Base-by-base conservation (phyloP, 1,284 basidiomycete species). In the Tilletia caries region DNA sequence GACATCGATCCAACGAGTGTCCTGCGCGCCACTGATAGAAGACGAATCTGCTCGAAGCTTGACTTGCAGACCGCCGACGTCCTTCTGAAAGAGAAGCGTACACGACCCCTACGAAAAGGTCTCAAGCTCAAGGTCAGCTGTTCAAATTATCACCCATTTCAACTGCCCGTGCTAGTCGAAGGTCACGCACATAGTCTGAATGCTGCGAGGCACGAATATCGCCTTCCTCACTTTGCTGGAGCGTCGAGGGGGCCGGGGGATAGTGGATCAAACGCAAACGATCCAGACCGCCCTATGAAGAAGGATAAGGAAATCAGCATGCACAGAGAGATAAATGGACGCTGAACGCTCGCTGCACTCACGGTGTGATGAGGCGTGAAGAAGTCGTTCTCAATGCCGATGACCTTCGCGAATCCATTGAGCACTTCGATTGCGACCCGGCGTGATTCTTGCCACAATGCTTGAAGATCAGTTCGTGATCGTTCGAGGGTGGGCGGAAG, bases 41-140 rank as follows among this genome's bases (percentile, higher is more conserved):
- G 37, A 1, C 37, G 37, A 41, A 10, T 6, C 15, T 13, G 37
- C 27, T 25, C 44, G 48, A 27, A 60, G 67, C 43, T 74, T 67
- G 0, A 92, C 91, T 80, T 94, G 90, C 18, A 94, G 85, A 0
- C 92, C 92, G 20, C 92, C 92, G 65, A 93, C 89, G 86, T 89
- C 73, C 79, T 92, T 92, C 83, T 93, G 92, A 85, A 93, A 93
- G 8, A 94, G 86, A 23, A 94, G 85, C 0, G 92, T 93, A 76
- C 92, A 83, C 20, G 91, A 91, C 3, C 92, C 92, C 67, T 68
- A 62, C 25, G 64, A 27, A 12, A 4, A 33, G 4, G 52, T 5
- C 15, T 3, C 18, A 25, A 5, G 54, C 10, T 60, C 54, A 60
- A n/a, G 20, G 54, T 29, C 6, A 12, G 54, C 8, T 13, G 29